A percentile compares a stretch with the other conserved stretches of the same genome.
These are phyloP conservation scores for Aspergillus leporis DNA, from an alignment of 495 filamentous ascomycete species.

Conservation along the genomic window DNA sequence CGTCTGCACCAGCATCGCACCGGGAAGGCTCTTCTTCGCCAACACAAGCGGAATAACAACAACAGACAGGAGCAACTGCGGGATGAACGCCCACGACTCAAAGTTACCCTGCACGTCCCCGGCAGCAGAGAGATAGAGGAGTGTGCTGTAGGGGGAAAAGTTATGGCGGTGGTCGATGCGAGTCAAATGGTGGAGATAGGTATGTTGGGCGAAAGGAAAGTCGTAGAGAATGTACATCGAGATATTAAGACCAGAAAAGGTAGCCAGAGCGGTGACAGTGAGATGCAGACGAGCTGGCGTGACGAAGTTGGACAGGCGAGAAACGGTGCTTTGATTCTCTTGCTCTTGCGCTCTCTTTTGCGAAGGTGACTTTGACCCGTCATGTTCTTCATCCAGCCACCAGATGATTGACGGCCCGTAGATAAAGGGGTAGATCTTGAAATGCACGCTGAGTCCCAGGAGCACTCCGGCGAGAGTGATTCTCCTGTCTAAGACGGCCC, in stretches of 20 bases:
- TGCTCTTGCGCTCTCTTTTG: not conserved
- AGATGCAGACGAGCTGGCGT: constrained; percentile 63
- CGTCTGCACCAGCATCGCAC: constrained; percentile 96
- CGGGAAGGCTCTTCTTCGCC: constrained; percentile 80
- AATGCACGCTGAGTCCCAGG: constrained; percentile 84
- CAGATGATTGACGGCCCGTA: constrained; percentile 85
- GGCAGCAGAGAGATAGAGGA: constrained; percentile 81
- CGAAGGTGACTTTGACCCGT: constrained; percentile 10
- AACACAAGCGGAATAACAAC: constrained; percentile 73
- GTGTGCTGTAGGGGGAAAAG: constrained; percentile 92
- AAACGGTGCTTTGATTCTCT: constrained; percentile 10
- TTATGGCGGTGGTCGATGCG: constrained; percentile 97
- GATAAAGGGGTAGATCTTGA: constrained; percentile 98
- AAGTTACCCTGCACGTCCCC: constrained; percentile 50
- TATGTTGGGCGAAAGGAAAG: constrained; percentile 77
- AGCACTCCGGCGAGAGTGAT: constrained; percentile 70
- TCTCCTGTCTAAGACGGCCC: constrained; percentile 65
- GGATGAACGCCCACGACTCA: constrained; percentile 83
- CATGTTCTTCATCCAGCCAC: constrained; percentile 71
- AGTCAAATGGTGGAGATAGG: constrained; percentile 87
- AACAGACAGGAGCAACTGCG: constrained; percentile 77
- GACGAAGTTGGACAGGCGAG: constrained; percentile 51
- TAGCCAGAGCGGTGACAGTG: constrained; percentile 61
- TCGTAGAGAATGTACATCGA: constrained; percentile 77
- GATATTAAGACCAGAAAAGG: constrained; percentile 70